A percentile compares a stretch with the other conserved stretches of the same genome.
phyloP scores from a whole-genome alignment of 352 stramenopile genomes.

The Phytophthora pluvialis region DNA sequence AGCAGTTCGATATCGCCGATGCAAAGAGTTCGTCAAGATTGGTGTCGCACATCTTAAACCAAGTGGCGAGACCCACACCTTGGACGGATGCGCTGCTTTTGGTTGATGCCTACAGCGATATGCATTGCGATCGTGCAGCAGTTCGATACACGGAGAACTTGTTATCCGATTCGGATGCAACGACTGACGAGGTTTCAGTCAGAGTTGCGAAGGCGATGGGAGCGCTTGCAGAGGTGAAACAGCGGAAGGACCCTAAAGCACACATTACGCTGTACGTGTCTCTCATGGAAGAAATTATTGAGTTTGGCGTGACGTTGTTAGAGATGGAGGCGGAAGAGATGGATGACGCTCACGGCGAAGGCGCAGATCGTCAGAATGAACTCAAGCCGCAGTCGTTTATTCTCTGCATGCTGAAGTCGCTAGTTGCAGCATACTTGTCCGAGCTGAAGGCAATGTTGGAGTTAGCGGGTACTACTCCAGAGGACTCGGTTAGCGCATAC shows the following conservation, averaged over 20 bases:
- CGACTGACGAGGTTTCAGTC: constrained; percentile 14
- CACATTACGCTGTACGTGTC: constrained; percentile 43
- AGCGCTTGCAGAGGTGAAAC: constrained; percentile 55
- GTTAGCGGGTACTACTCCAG: constrained; percentile 22
- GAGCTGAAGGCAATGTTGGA: constrained; percentile 37
- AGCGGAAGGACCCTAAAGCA: constrained; percentile 27
- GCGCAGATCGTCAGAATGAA: background rate
- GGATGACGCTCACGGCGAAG: background rate
- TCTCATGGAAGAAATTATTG: constrained; percentile 59
- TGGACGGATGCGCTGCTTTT: constrained; percentile 67
- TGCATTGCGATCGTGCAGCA: constrained; percentile 57
- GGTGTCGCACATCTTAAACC: constrained; percentile 63
- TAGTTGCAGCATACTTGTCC: constrained; percentile 39
- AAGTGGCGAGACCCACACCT: constrained; percentile 50
- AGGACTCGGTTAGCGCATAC: constrained; percentile 28
- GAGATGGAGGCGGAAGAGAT: constrained; percentile 44
- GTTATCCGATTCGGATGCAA: constrained; percentile 31
- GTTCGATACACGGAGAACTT: constrained; percentile 74
- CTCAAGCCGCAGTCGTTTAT: constrained; percentile 28
- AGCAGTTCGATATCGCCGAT: constrained; percentile 62
- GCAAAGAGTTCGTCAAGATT: constrained; percentile 52
- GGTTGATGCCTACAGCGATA: constrained; percentile 63
- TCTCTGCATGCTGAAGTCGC: constrained; percentile 43
- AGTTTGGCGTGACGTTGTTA: constrained; percentile 54
- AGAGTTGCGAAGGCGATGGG: constrained; percentile 28